Percentiles rank a stretch among this genome's conserved stretches.
phyloP scores from a whole-genome alignment of 2,329 filamentous ascomycete species.

The Paracorniculantispora psalliotae region DNA sequence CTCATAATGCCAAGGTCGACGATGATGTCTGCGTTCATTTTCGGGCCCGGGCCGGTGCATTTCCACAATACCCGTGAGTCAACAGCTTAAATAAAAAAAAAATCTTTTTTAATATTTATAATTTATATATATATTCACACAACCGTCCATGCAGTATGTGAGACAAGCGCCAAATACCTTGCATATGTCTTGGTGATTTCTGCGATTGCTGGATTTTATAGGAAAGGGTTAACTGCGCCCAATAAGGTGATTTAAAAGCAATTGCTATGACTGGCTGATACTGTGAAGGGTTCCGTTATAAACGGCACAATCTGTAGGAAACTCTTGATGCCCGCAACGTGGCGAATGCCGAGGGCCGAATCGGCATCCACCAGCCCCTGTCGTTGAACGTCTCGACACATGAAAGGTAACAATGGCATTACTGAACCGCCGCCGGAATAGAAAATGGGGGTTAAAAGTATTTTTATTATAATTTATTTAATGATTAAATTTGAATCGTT shows the following conservation, averaged over 20 bases:
- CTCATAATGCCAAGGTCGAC: too few species aligned
- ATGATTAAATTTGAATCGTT: background rate
- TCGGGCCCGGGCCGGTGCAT: too few species aligned
- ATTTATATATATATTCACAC: too few species aligned
- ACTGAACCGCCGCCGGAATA: background rate
- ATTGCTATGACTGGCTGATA: background rate
- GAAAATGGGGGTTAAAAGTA: background rate
- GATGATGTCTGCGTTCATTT: background rate
- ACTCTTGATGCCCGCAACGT: background rate
- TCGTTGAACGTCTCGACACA: background rate
- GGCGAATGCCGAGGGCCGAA: background rate
- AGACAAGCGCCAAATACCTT: too few species aligned
- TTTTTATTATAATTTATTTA: background rate
- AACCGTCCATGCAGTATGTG: too few species aligned
- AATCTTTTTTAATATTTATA: background rate
- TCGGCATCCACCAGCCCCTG: background rate
- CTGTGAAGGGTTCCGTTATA: background rate
- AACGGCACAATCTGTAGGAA: background rate
- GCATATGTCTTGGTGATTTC: too few species aligned
- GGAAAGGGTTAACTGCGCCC: background rate
- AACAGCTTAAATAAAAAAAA: background rate
- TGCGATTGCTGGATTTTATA: too few species aligned
- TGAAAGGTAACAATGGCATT: background rate
- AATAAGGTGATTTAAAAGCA: background rate
- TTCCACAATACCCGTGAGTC: background rate